phyloP scores from a whole-genome alignment of 2,329 filamentous ascomycete species.

The Ilyonectria mors-panacis region DNA sequence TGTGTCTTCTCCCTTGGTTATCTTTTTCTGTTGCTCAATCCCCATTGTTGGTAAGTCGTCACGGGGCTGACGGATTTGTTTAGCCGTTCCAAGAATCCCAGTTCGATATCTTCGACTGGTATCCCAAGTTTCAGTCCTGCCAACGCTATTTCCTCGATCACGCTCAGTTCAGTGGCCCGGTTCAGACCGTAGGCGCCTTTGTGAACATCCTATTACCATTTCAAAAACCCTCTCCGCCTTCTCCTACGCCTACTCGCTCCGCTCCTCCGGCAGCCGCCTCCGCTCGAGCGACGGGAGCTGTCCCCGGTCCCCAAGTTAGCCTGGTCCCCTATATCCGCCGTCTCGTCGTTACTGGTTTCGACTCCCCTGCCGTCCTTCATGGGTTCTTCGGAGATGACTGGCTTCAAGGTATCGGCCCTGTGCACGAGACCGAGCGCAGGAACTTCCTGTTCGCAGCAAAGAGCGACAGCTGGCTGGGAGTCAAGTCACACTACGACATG shows the following conservation, averaged over 20 bases:
- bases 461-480: constrained; percentile 88
- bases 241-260: constrained; percentile 58
- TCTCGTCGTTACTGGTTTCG: constrained; percentile 92
- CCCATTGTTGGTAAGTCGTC: constrained; percentile 2
- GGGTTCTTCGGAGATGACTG: constrained; percentile 98
- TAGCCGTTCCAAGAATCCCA: constrained; percentile 64
- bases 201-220: constrained; percentile 93
- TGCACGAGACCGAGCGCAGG: constrained; percentile 90
- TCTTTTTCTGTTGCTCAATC: background rate
- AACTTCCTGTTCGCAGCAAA: constrained; percentile 98
- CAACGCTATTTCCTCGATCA: constrained; percentile 92
- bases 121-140: constrained; percentile 91
- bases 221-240: constrained; percentile 69
- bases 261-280: constrained; percentile 42
- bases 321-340: constrained; percentile 92
- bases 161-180: constrained; percentile 85
- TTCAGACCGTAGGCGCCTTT: constrained; percentile 91
- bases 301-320: constrained; percentile 65
- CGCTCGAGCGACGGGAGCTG: constrained; percentile 48
- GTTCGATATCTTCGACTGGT: constrained; percentile 93
- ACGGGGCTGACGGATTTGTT: constrained; percentile 33
- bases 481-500: constrained; percentile 94
- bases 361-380: constrained; percentile 87
- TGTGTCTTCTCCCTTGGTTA: background rate
- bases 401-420: constrained; percentile 81